Evolutionary conservation across 2,329 filamentous ascomycete genomes (phyloP).

Genomic region (Zasmidium cellare): DNA sequence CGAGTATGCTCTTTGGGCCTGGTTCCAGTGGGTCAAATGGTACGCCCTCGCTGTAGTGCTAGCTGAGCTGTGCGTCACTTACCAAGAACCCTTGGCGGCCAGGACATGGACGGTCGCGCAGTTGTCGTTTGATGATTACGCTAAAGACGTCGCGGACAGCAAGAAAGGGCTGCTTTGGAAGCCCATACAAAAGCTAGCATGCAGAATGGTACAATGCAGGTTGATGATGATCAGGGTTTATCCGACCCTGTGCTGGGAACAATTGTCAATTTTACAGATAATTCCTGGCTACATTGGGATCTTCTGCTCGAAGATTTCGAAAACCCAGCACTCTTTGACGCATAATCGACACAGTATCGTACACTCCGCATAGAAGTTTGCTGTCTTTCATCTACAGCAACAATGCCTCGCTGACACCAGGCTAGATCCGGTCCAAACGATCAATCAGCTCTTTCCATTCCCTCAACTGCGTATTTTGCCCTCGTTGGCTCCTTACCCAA

Average conservation of each 20-base stretch:
- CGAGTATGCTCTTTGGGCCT: slow-evolving; percentile 10
- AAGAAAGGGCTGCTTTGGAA: slow-evolving; percentile 14
- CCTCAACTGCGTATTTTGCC: slow-evolving; percentile 31
- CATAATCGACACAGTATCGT: too few relatives aligned
- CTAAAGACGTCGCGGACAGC: slow-evolving; percentile 11
- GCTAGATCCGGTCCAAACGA: slow-evolving; percentile 14
- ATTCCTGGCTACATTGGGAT: slow-evolving; percentile 10
- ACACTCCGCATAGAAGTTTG: too few relatives aligned
- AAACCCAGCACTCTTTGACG: too few relatives aligned
- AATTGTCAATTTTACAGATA: too few relatives aligned
- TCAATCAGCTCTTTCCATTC: slow-evolving; percentile 39
- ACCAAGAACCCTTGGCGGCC: neutral
- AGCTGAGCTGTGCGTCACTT: slow-evolving; percentile 8
- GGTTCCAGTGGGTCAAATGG: slow-evolving; percentile 17
- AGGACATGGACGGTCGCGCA: slow-evolving; percentile 9
- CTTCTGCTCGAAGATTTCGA: slow-evolving; percentile 4
- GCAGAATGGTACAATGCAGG: slow-evolving; percentile 1
- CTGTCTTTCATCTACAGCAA: neutral
- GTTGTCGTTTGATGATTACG: slow-evolving; percentile 13
- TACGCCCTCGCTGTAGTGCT: slow-evolving; percentile 17
- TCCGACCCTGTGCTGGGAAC: too few relatives aligned
- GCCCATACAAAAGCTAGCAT: slow-evolving; percentile 11
- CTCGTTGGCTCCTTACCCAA: slow-evolving; percentile 37
- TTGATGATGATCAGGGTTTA: too few relatives aligned
- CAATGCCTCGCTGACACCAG: neutral